A percentile compares a stretch with the other conserved stretches of the same genome.
phyloP scores from a whole-genome alignment of 805 yeast species.

The Myxozyma neotropica region DNA sequence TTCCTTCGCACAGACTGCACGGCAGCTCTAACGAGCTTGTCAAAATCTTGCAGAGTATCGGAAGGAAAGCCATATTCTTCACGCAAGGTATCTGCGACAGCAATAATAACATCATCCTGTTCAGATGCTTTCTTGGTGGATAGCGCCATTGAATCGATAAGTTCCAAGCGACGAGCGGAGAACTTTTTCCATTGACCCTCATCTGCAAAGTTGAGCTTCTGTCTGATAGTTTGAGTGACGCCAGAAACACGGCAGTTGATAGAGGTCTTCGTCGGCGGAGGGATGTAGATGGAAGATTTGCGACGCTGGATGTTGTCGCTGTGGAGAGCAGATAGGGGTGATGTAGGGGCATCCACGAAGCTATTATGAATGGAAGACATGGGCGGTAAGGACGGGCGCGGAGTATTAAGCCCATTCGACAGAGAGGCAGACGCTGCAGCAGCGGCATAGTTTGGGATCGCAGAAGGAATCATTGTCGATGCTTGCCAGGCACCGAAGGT shows the following conservation, averaged over 20 bases:
- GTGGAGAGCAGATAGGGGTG: background rate
- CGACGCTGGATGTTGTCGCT: conserved; percentile 5
- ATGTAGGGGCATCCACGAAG: conserved; percentile 1
- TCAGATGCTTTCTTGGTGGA: conserved; percentile 82
- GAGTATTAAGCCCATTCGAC: background rate
- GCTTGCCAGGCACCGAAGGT: background rate
- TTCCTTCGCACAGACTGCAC: conserved; percentile 91
- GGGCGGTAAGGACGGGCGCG: conserved; percentile 6
- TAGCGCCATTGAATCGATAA: conserved; percentile 73
- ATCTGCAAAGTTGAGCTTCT: conserved; percentile 72
- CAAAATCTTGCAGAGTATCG: conserved; percentile 69
- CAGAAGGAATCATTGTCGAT: conserved; percentile 7
- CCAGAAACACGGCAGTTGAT: conserved; percentile 42
- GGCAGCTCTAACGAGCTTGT: conserved; percentile 87
- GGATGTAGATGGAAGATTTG: conserved; percentile 17
- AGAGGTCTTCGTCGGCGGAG: conserved; percentile 27
- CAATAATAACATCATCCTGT: conserved; percentile 78
- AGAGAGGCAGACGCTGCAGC: conserved; percentile 9
- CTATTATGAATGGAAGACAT: conserved; percentile 9
- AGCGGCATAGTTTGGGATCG: conserved; percentile 9
- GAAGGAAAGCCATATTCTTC: conserved; percentile 73
- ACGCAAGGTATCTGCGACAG: conserved; percentile 76
- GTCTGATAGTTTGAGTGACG: conserved; percentile 60
- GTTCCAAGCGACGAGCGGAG: conserved; percentile 84
- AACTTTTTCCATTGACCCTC: conserved; percentile 86